phyloP scores from a whole-genome alignment of 2,329 filamentous ascomycete genomes.

The Xenoacremonium recifei region DNA sequence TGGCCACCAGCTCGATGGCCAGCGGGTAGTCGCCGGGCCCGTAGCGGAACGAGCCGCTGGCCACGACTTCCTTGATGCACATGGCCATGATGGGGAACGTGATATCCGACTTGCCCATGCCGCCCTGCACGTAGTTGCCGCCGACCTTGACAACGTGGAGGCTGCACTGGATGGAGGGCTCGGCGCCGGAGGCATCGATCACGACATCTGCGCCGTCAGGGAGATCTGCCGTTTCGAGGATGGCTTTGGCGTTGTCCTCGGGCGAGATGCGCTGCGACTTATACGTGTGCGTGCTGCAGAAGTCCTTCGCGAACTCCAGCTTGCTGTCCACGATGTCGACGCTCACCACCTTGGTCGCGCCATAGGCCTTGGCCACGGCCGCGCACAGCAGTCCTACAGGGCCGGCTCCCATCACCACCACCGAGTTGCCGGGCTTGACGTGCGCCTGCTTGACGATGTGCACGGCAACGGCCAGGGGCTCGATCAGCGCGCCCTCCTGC shows the following conservation, averaged over 20 bases:
- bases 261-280: slow-evolving; percentile 60
- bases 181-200: slow-evolving; percentile 78
- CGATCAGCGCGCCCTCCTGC: slow-evolving; percentile 86
- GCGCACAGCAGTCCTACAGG: slow-evolving; percentile 86
- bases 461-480: slow-evolving; percentile 83
- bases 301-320: slow-evolving; percentile 73
- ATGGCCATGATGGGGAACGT: slow-evolving; percentile 89
- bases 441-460: slow-evolving; percentile 76
- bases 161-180: slow-evolving; percentile 72
- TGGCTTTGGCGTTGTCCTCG: slow-evolving; percentile 69
- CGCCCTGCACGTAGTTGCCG: slow-evolving; percentile 79
- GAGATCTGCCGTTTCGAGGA: slow-evolving; percentile 64
- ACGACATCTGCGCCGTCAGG: slow-evolving; percentile 70
- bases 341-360: slow-evolving; percentile 79
- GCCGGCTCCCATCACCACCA: slow-evolving; percentile 83
- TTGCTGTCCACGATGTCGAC: slow-evolving; percentile 83
- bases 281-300: slow-evolving; percentile 71
- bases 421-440: slow-evolving; percentile 70
- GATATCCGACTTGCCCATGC: slow-evolving; percentile 87
- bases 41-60: slow-evolving; percentile 88
- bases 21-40: slow-evolving; percentile 83
- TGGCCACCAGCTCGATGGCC: slow-evolving; percentile 73
- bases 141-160: slow-evolving; percentile 70
- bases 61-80: slow-evolving; percentile 84
- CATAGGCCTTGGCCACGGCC: slow-evolving; percentile 80